A percentile compares a stretch with the other conserved stretches of the same genome.
Evolutionary conservation across 2,329 filamentous ascomycete species (phyloP).

Genomic region (Diplodia scrobiculata): DNA sequence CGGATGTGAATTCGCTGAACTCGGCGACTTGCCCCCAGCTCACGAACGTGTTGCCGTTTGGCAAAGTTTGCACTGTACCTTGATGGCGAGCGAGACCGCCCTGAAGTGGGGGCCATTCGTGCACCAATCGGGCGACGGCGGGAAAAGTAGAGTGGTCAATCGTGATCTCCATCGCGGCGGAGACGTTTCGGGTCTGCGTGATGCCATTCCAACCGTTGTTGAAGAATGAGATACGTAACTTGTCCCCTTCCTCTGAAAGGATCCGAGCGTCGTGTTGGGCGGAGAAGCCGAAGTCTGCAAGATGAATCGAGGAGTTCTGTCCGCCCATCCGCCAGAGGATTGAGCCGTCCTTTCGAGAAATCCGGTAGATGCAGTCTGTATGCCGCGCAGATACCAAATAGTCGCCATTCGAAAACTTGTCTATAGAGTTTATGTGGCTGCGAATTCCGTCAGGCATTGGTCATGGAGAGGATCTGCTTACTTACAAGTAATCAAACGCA

Average conservation of each 20-base stretch:
- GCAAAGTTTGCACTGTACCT: conserved; percentile 51
- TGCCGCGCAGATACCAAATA: conserved; percentile 39
- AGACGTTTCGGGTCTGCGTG: conserved; percentile 34
- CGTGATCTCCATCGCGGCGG: neutral
- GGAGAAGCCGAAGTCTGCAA: conserved; percentile 32
- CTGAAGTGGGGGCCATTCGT: neutral
- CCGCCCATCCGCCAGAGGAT: conserved; percentile 43
- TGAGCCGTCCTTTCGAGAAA: conserved; percentile 35
- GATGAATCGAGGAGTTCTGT: conserved; percentile 23
- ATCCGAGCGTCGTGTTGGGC: conserved; percentile 21
- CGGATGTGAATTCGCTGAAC: conserved; percentile 39
- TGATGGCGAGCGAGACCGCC: conserved; percentile 38
- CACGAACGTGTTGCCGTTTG: conserved; percentile 42
- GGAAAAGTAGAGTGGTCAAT: conserved; percentile 1
- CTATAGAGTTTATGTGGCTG: conserved; percentile 47
- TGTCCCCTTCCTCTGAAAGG: neutral
- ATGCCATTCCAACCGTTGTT: conserved; percentile 49
- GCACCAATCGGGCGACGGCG: conserved; percentile 7
- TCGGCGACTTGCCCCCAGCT: conserved; percentile 44
- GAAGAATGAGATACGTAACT: conserved; percentile 50
- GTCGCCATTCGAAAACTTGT: conserved; percentile 41
- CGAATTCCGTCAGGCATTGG: neutral
- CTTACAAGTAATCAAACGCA: conserved; percentile 5
- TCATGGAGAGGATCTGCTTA: neutral
- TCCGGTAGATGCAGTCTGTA: conserved; percentile 36